These are phyloP conservation scores for Ophiobolus disseminans DNA, from an alignment of 2,329 filamentous ascomycete genomes.

Conservation along the genomic window DNA sequence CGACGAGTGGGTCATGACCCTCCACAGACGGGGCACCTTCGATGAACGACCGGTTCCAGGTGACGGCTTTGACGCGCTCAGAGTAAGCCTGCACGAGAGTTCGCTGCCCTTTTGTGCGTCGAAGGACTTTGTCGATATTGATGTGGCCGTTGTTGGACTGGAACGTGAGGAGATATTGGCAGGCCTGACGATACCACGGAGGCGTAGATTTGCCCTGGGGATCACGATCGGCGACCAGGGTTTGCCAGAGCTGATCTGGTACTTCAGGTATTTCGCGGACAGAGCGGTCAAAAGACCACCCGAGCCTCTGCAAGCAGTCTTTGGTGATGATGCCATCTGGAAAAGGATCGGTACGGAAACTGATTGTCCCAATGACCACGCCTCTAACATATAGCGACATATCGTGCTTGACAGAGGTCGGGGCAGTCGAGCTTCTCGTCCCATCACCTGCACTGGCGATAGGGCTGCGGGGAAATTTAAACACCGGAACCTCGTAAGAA, in stretches of 20 bases:
- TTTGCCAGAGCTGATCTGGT: slow-evolving; percentile 10
- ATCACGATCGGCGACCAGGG: slow-evolving; percentile 9
- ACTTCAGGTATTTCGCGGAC: not conserved
- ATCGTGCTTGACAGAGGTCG: not conserved
- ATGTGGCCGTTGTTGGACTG: slow-evolving; percentile 1
- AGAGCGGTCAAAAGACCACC: slow-evolving; percentile 2
- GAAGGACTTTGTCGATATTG: not conserved
- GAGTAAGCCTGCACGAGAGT: slow-evolving; percentile 5
- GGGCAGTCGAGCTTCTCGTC: not conserved
- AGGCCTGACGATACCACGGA: not conserved
- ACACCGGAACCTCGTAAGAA: not conserved
- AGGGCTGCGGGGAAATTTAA: slow-evolving; percentile 4
- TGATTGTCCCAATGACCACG: slow-evolving; percentile 1
- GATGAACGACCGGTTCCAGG: slow-evolving; percentile 10
- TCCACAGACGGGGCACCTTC: not conserved
- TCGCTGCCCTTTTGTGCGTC: not conserved
- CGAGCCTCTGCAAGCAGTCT: slow-evolving; percentile 1
- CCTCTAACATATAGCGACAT: slow-evolving; percentile 1
- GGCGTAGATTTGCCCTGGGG: not conserved
- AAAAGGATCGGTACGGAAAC: slow-evolving; percentile 5
- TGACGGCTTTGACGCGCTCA: slow-evolving; percentile 8
- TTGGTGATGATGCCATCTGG: slow-evolving; percentile 8
- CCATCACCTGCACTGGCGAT: not conserved
- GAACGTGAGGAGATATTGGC: not conserved
- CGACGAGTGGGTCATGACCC: slow-evolving; percentile 4